Base-by-base conservation (phyloP, 192 early-diverging fungal species). In the Backusella australiensis region DNA sequence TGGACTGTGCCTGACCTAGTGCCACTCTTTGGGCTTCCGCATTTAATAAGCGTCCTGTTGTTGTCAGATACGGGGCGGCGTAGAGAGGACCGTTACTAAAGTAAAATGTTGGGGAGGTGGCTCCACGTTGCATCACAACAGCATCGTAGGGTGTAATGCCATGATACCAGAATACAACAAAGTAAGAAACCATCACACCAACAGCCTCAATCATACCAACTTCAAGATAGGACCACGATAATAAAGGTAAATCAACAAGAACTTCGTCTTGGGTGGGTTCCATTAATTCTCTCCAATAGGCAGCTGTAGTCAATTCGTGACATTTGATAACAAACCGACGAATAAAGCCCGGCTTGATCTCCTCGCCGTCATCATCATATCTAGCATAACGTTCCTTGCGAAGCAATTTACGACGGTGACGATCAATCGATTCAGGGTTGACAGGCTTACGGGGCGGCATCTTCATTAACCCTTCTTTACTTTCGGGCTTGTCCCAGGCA, bases 401-500 rank as follows among this genome's bases (percentile, higher is more conserved):
- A 9, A 86, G 83, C 34, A 82, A 76, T 38, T 81, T 82, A 12
- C 86, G 88, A 26, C 91, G 91, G 73, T 91, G 75, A 71, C 86
- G 89, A 34, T 90, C 89, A 72, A 96, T 89, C 14, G 94, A 92
- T 70, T 87, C 87, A 14, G 83, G 78, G 1, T 91, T 96, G 19
- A 99, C 96, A 5, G 96, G 97, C 81, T 91, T 93, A 73, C 97
- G 93, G 41, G 97, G 97, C 71, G 86, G 89, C 69, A 97, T 81
- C 78, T 90, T 93, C 97, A 99, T 99, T 75, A 98, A 82, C 38
- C 90, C 89, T 34, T 75, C 86, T 56, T 73, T 77, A 5, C 89
- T 86, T 86, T 99, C 97, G 6, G 96, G 86, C 35, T 89, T 88
- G 83, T 99, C 97, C 92, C 92, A 99, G 15, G 97, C 97, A 82